Conservation (phyloP, 1,139 yeast species). For the Geotrichum aggregatum region DNA sequence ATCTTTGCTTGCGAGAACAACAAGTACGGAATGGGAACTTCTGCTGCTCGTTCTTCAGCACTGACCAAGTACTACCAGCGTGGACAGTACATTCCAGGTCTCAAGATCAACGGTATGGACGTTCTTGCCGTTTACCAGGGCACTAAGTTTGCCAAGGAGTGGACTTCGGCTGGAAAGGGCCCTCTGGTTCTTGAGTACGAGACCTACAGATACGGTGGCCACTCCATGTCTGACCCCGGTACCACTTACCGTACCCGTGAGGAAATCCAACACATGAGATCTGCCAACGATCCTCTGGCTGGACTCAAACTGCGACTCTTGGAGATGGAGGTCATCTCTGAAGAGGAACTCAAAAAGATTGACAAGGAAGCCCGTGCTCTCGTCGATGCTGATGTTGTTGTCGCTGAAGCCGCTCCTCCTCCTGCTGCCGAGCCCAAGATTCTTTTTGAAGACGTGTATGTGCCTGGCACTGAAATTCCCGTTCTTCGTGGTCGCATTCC, state of each 20-base stretch:
- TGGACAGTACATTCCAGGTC: conserved; percentile 98
- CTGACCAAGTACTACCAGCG: conserved; percentile 96
- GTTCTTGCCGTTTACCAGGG: conserved; percentile 93
- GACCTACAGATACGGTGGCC: conserved; percentile 99
- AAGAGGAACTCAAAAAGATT: conserved; percentile 87
- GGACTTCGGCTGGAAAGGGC: conserved; percentile 91
- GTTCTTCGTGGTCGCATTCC: conserved; percentile 94
- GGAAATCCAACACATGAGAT: conserved; percentile 98
- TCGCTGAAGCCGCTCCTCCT: conserved; percentile 89
- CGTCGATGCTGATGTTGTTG: conserved; percentile 90
- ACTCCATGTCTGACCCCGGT: conserved; percentile 99
- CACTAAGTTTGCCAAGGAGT: conserved; percentile 93
- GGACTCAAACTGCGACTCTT: conserved; percentile 85
- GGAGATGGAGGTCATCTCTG: conserved; percentile 81
- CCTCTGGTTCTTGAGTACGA: conserved; percentile 94
- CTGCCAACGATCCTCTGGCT: conserved; percentile 95
- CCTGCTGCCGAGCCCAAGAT: conserved; percentile 95
- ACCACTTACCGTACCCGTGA: conserved; percentile 99
- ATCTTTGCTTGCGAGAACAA: conserved; percentile 96
- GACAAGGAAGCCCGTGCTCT: conserved; percentile 95
- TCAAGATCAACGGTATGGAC: conserved; percentile 98
- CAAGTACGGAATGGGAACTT: conserved; percentile 99
- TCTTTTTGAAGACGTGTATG: conserved; percentile 94
- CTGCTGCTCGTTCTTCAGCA: conserved; percentile 95
- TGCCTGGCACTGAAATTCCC: conserved; percentile 89